phyloP scores from a whole-genome alignment of 345 rosid species.

The Rhizophora mangle region DNA sequence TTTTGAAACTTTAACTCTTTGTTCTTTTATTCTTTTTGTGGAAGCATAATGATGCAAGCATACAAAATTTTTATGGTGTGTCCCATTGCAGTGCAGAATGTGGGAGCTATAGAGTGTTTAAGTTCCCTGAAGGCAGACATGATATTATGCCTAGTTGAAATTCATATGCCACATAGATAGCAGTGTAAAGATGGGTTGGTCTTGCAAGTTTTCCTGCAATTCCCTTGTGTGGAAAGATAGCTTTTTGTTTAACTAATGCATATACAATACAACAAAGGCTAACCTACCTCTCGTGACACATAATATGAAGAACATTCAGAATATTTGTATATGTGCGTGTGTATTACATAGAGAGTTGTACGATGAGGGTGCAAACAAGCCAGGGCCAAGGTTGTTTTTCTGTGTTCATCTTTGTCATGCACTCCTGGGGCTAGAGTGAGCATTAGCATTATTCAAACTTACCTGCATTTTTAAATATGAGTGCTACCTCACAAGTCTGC shows the following conservation, averaged over 20 bases:
- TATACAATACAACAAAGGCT: too few species aligned
- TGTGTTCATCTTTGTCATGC: background rate
- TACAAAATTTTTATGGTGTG: background rate
- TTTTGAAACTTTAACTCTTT: background rate
- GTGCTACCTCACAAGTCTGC: too few species aligned
- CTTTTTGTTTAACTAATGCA: background rate
- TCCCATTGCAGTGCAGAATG: too few species aligned
- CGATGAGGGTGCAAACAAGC: background rate
- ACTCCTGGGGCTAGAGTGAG: too few species aligned
- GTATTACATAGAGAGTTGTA: too few species aligned
- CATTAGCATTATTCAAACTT: background rate
- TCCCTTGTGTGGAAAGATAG: background rate
- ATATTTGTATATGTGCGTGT: background rate
- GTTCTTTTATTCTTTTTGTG: background rate
- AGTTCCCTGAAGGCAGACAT: too few species aligned
- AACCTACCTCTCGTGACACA: background rate
- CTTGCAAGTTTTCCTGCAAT: too few species aligned
- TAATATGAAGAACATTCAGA: too few species aligned
- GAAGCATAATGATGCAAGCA: constrained; percentile 52
- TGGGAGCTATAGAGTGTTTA: too few species aligned
- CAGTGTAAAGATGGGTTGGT: too few species aligned
- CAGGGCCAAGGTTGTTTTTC: background rate
- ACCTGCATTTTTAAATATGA: too few species aligned
- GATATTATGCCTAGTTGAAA: background rate
- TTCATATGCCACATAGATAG: background rate